Base-by-base conservation (phyloP, 108 stramenopile genomes). In the Epithemia pelagica region DNA sequence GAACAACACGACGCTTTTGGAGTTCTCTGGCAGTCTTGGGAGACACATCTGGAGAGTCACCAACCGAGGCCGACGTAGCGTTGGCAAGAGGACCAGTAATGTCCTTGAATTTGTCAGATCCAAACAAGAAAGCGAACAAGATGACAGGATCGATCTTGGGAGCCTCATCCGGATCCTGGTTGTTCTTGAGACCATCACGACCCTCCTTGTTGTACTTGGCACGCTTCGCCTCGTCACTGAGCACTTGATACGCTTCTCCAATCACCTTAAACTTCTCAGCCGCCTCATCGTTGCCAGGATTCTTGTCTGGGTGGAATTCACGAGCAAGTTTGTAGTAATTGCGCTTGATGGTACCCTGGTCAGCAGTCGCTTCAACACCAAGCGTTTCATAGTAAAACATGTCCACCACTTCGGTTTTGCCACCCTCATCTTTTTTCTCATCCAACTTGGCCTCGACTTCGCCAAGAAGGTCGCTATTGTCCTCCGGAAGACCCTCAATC, bases 81-180 rank as follows among this genome's bases (percentile, higher is more conserved):
- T 78, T 78, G 0, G 86, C 85, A 32, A 90, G 62, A 28, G 75
- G 63, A 30, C 88, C 89, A 52, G 83, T 64, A 58, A 84, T 87
- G 61, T 88, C 76, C 21, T 81, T 66, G 64, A 92, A 92, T 64
- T 88, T 80, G 57, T 89, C 89, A 32, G 75, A 76, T 54, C 92
- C 89, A 77, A 89, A 90, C 59, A 94, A 66, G 28, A 90, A 78
- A 22, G 86, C 84, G 70, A 82, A 92, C n/a, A 92, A 57, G 10
- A 89, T 28, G 19, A 75, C 64, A 1, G 89, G 84, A 59, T 90
- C 89, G 22, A 82, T 59, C n/a, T 78, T 59, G 31, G 68, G 59
- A 31, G 57, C 53, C 19, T 61, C 58, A 5, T 32, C 68, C 28
- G 64, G 75, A 29, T 59, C 72, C 1, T 67, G 29, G 26, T 31